Evolutionary conservation across 176 grass and related monocot genomes (phyloP), one percentile per base, ranked within the genome.

Genomic region (Otatea glauca): DNA sequence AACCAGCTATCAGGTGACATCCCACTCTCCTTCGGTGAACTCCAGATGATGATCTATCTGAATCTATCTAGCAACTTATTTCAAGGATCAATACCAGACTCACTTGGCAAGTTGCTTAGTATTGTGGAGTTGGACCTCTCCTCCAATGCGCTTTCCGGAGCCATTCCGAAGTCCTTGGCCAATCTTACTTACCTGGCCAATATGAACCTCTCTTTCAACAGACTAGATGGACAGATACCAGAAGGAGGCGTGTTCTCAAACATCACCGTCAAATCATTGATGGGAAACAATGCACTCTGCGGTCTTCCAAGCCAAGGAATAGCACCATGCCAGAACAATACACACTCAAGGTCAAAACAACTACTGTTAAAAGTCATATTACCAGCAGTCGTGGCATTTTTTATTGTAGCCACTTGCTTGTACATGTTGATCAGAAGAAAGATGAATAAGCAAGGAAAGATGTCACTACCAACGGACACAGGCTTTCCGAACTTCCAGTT

Each of bases 211-310:
- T 37, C 35, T 37, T 37, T 37, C 35, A 37, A 37, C 35, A 37
- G 35, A 37, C 35, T 37, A 37, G 35, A 37, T 37, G 35, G 35
- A 37, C 35, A 37, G 35, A 37, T 37, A 37, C 35, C 35, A 37
- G 35, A 37, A 37, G 35, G 35, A 7, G 87, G 87, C 2, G 61
- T 76, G 21, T 89, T 89, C 70, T 81, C 76, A 72, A 87, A 87
- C 44, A 86, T 90, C 60, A 90, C 74, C 18, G 21, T 83, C 17
- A 18, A 69, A 79, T 90, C 84, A 47, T 87, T 87, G 44, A 90
- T 83, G 84, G 89, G 89, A 13, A 90, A 90, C 2, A 74, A 25
- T 6, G 89, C 74, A 17, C 61, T 90, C 1, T 90, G 89, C 0
- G 84, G 89, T 5, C 60, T 78, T 68, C 84, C 84, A 6, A 59